These are phyloP conservation scores for Xylariaceae sp. DNA, from an alignment of 2,329 filamentous ascomycete genomes.

Conservation along the genomic window DNA sequence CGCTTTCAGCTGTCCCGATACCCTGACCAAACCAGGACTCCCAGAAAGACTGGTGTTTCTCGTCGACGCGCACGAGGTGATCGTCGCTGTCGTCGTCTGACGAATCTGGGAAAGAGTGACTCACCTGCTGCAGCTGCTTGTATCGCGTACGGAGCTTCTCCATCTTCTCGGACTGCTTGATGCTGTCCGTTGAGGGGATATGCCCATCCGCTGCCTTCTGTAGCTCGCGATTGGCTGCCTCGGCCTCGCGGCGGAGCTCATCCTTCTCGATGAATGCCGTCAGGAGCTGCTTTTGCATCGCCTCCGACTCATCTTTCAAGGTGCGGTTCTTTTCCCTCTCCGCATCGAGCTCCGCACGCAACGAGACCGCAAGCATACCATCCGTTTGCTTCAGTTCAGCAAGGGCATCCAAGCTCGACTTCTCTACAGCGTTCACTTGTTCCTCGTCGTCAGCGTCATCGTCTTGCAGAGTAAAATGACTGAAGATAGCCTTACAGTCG, in stretches of 20 bases:
- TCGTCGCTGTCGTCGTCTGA: constrained; percentile 10
- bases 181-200: constrained; percentile 26
- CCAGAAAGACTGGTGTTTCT: constrained; percentile 22
- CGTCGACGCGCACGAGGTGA: constrained; percentile 13
- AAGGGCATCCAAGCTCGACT: constrained; percentile 51
- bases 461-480: constrained; percentile 12
- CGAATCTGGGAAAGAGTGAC: constrained; percentile 22
- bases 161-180: constrained; percentile 45
- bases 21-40: constrained; percentile 11
- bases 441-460: constrained; percentile 22
- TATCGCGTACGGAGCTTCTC: constrained; percentile 54
- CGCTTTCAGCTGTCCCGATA: constrained; percentile 7
- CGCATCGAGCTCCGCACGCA: constrained; percentile 53
- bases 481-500: constrained; percentile 40
- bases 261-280: constrained; percentile 58
- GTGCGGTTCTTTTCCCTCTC: constrained; percentile 48
- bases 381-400: constrained; percentile 57
- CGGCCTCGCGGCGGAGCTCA: constrained; percentile 51
- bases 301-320: constrained; percentile 48
- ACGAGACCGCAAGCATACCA: constrained; percentile 53
- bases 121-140: constrained; percentile 56
- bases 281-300: constrained; percentile 56
- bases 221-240: constrained; percentile 39
- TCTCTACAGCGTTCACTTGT: constrained; percentile 48
- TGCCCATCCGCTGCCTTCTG: constrained; percentile 31